Evolutionary conservation across 306 rosid genomes (phyloP), one percentile per base, ranked within the genome.

Genomic region (Gastrolobium villosum): DNA sequence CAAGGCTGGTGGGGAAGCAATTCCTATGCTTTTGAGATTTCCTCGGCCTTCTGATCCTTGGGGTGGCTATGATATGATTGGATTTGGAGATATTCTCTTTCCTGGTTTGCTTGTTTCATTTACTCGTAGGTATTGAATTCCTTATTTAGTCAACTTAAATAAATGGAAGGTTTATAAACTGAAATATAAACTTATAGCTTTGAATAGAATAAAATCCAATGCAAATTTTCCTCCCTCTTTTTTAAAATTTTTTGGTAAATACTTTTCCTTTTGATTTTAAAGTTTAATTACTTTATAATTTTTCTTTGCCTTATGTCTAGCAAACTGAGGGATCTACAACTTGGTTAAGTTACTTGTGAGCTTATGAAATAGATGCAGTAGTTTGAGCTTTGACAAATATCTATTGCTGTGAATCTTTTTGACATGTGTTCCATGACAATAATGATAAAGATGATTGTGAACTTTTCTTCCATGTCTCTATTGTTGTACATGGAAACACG

Each of bases 31-130:
- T 72, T 82, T 95, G 86, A 88, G 94, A 79, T 64, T 82, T 71
- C 99, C 99, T 75, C 97, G 97, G 37, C 46, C 79, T 56, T 76
- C 70, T 80, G 99, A 95, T 75, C 98, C 99, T 32, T 92, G 99
- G 99, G 91, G 88, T 79, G 99, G 99, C 74, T 90, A 81, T 81
- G 90, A 95, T 83, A 89, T 95, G 98, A 85, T 95, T 84, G 99
- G 99, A 70, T 95, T 95, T 64, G 99, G 98, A 80, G 99, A 95
- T 70, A 86, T 95, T 86, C 91, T 95, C 46, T 95, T 95, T 81
- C 99, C 99, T 67, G 99, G 99, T 81, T 86, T 95, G 90, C 99
- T 95, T 72, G 85, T 95, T 80, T 86, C 84, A 65, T 91, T 95
- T 88, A 1, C 90, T 80, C 89, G 66, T 75, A 91, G 99, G 98